A percentile compares a stretch with the other conserved stretches of the same genome.
Evolutionary conservation across 805 yeast species (phyloP).

Genomic region (Candida sonorensis): DNA sequence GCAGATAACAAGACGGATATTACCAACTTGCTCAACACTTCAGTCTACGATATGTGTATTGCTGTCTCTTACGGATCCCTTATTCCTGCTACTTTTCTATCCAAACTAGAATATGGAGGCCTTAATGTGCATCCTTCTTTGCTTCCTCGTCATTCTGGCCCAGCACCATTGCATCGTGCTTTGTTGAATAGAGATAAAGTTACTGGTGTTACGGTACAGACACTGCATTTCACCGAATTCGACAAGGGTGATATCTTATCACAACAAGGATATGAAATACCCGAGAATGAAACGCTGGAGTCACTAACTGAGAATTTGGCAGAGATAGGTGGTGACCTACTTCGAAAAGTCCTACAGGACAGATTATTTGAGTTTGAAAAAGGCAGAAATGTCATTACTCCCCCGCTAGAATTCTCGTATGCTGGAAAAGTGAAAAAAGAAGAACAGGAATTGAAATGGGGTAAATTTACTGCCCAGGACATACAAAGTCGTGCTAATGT

Average conservation of each 20-base stretch:
- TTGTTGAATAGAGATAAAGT: constrained; percentile 50
- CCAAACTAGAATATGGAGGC: constrained; percentile 51
- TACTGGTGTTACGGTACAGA: constrained; percentile 88
- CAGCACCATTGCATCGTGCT: constrained; percentile 84
- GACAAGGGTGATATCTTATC: constrained; percentile 69
- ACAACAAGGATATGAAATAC: constrained; percentile 43
- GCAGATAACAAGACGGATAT: constrained; percentile 45
- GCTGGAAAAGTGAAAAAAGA: constrained; percentile 50
- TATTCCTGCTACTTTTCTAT: constrained; percentile 59
- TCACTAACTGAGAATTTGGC: constrained; percentile 50
- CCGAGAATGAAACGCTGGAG: constrained; percentile 34
- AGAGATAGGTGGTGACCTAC: constrained; percentile 50
- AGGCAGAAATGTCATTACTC: no score
- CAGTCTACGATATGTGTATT: constrained; percentile 55
- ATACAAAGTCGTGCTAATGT: constrained; percentile 41
- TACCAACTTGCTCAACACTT: constrained; percentile 13
- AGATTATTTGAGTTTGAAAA: constrained; percentile 26
- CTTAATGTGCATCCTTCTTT: constrained; percentile 90
- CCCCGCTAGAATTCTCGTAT: constrained; percentile 40
- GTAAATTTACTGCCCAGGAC: constrained; percentile 24
- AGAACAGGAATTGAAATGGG: constrained; percentile 45
- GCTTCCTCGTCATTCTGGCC: constrained; percentile 76
- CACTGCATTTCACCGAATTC: constrained; percentile 80
- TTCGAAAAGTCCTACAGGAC: constrained; percentile 37
- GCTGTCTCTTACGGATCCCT: constrained; percentile 89